Evolutionary conservation across 2,329 filamentous ascomycete genomes (phyloP).

Genomic region (Ceratocystis cubensis): DNA sequence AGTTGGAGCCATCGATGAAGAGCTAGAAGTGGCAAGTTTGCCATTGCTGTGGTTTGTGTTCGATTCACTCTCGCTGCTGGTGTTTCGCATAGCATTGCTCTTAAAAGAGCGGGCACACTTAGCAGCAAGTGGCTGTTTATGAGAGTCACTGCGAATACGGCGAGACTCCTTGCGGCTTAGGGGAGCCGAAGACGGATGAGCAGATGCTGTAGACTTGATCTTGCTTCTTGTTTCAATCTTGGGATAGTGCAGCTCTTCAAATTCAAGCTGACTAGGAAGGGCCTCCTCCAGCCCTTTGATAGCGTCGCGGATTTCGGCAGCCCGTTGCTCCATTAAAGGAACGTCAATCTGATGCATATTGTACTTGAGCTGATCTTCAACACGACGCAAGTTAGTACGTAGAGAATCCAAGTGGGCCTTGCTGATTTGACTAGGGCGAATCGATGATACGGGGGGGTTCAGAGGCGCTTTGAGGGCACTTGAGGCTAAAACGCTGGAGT

Average conservation of each 20-base stretch:
- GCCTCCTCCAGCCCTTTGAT: slow-evolving; percentile 40
- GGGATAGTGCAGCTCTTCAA: slow-evolving; percentile 35
- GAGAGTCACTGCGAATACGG: slow-evolving; percentile 18
- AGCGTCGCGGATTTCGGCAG: slow-evolving; percentile 32
- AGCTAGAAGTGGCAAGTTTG: neutral
- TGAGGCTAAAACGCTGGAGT: neutral
- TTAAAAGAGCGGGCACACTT: slow-evolving; percentile 4
- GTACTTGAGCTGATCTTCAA: slow-evolving; percentile 47
- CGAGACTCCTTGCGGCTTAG: slow-evolving; percentile 17
- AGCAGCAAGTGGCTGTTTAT: slow-evolving; percentile 8
- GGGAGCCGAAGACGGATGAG: slow-evolving; percentile 8
- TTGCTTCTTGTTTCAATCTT: slow-evolving; percentile 26
- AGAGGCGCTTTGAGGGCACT: slow-evolving; percentile 23
- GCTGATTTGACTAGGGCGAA: slow-evolving; percentile 48
- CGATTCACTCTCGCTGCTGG: slow-evolving; percentile 14
- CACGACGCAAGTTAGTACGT: slow-evolving; percentile 31
- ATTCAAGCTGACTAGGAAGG: slow-evolving; percentile 34
- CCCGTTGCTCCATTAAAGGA: slow-evolving; percentile 36
- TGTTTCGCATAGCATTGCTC: slow-evolving; percentile 11
- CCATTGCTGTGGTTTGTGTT: neutral
- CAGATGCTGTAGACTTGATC: slow-evolving; percentile 16
- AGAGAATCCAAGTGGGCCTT: slow-evolving; percentile 46
- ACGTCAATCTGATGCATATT: slow-evolving; percentile 53
- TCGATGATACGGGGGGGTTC: slow-evolving; percentile 43
- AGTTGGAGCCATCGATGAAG: slow-evolving; percentile 16